Evolutionary conservation across 2,329 filamentous ascomycete species (phyloP), one percentile per base, ranked within the genome.

Genomic region (Aspergillus tanneri): DNA sequence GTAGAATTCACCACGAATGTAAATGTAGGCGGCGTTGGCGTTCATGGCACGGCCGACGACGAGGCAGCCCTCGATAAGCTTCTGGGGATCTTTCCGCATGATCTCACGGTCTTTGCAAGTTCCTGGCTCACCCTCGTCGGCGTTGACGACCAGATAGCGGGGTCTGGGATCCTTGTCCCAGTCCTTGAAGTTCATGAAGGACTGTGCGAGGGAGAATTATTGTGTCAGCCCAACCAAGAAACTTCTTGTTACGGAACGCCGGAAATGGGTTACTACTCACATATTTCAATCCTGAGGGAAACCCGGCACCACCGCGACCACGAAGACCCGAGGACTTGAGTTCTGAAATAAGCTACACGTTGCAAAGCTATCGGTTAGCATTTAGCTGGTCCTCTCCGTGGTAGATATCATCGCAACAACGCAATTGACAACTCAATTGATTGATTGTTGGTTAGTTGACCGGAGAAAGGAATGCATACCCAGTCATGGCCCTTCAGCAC

Each of bases 91-190:
- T 78, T 99, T 99, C 75, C 93, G 90, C 93, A 99, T 99, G 62
- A 99, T 99, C 74, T 99, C 93, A 68, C 93, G 87, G 74, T 99
- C 93, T 79, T 99, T 99, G 85, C 93, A 99, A 45, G 93, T 99
- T 72, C 93, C 93, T 23, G 93, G 93, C 76, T 99, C 93, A 66
- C 93, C 93, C 78, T 99, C 93, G 72, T 99, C 93, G 60, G 93
- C 93, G 68, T 99, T 99, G 77, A 99, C 90, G 53, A 99, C 92
- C 46, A 99, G 80, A 69, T 99, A 99, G 66, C 93, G 86, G 58
- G 93, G 93, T 76, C 95, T 95, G 63, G 74, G 87, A 72, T 97
- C 93, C 77, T 99, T 95, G 66, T 99, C 92, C 93, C 93, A 99
- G 65, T 90, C 93, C 77, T 96, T 96, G 80, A 92, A 91, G 81